phyloP scores from a whole-genome alignment of 371 early-diverging fungal genomes.

The Dichotomocladium elegans region DNA sequence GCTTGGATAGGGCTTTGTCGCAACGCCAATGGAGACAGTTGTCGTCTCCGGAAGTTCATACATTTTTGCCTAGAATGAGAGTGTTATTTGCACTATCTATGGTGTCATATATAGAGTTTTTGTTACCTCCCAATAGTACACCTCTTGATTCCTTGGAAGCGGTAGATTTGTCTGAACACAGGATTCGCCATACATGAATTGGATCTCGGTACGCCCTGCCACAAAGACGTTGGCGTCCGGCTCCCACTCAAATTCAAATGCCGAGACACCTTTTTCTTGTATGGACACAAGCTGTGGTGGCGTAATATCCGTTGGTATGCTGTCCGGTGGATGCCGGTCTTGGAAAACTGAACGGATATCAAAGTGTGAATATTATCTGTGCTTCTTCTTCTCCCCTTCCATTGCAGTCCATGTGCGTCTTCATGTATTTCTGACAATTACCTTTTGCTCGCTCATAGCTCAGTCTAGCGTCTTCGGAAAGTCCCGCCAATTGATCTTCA shows the following conservation, averaged over 20 bases:
- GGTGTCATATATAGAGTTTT: not conserved
- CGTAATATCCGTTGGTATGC: slow-evolving; percentile 61
- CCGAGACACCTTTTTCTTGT: slow-evolving; percentile 81
- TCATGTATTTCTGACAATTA: no score
- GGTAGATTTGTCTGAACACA: slow-evolving; percentile 82
- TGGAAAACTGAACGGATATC: slow-evolving; percentile 33
- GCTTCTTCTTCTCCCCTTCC: not conserved
- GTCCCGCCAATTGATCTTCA: slow-evolving; percentile 26
- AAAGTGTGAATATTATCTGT: not conserved
- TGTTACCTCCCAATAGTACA: slow-evolving; percentile 65
- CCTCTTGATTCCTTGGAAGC: slow-evolving; percentile 71
- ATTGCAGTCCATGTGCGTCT: no score
- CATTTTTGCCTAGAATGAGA: slow-evolving; percentile 55
- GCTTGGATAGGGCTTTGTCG: slow-evolving; percentile 67
- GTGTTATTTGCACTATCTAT: not conserved
- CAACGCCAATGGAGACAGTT: slow-evolving; percentile 60
- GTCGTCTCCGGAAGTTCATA: slow-evolving; percentile 58
- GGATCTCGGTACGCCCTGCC: slow-evolving; percentile 73
- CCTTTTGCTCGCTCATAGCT: slow-evolving; percentile 46
- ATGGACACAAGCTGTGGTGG: slow-evolving; percentile 62
- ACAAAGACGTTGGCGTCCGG: slow-evolving; percentile 66
- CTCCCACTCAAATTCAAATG: slow-evolving; percentile 79
- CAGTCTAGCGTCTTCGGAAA: slow-evolving; percentile 40
- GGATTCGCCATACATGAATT: slow-evolving; percentile 69
- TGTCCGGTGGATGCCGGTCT: slow-evolving; percentile 56